Base-by-base conservation (phyloP, 2,329 filamentous ascomycete genomes). In the Colletotrichum shisoi region DNA sequence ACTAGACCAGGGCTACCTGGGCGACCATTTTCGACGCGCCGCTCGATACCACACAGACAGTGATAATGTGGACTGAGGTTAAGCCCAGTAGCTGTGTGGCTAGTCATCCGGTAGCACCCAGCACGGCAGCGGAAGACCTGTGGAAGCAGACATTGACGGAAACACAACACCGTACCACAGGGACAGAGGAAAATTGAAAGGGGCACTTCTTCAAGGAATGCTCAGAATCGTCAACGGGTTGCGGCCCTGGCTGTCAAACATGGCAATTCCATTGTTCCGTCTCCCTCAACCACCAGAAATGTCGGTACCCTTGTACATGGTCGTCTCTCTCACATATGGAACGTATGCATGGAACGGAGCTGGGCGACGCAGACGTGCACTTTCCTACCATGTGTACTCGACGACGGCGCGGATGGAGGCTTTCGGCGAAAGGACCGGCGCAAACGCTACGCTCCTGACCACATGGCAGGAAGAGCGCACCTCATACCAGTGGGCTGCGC, bases 71-170 rank as follows among this genome's bases (percentile, higher is more conserved):
- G 24, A 5, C n/a, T 52, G 17, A 52, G 27, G 31, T 40, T 34
- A 49, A 42, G 19, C 31, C 15, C 31, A 27, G 13, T 24, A 17
- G 37, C 48, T 63, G 60, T 59, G 40, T 48, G 39, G 34, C 53
- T 46, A 52, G 19, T 21, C 51, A 31, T 34, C 4, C 24, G 42
- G 63, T 63, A 42, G 52, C 53, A 67, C 61, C 48, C 27, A 59
- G 40, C 49, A 67, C 54, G 56, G 54, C 64, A 64, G 45, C 53
- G 37, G 61, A 46, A 31, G 53, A 58, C 61, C 48, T 64, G 61
- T 67, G 61, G 40, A 39, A 67, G 64, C 61, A 40, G 56, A n/a
- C 48, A 59, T 54, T 34, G 13, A 63, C 63, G 61, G 34, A 31
- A 34, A 63, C 42, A 34, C 13, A 40, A 19, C 37, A 53, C 21